Evolutionary conservation across 495 filamentous ascomycete species (phyloP), one percentile per base, ranked within the genome.

Genomic region (Hypomontagnella monticulosa): DNA sequence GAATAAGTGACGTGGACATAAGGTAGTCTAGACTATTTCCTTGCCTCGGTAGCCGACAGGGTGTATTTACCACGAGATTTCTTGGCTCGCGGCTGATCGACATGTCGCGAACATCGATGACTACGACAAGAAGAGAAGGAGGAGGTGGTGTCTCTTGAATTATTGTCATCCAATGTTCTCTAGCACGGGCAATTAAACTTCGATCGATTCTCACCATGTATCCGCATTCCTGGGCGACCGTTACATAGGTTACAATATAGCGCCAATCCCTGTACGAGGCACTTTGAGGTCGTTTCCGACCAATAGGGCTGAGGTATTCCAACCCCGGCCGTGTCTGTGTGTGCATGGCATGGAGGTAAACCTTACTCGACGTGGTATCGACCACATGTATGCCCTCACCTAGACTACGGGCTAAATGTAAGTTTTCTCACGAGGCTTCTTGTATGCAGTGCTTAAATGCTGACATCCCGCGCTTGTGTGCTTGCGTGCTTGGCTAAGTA

Each of bases 221-320:
- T 48, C 58, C 54, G 42, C 53, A 62, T 57, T 49, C 47, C 48
- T 63, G 48, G 54, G 37, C 59, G n/a, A 42, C 14, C 38, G 60
- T 61, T 36, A 55, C 60, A 57, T 54, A 49, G 54, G 66, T 63
- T 56, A 42, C 55, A 57, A 57, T 62, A 42, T 57, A 58, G 42
- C 41, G 46, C 41, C 15, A 36, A 67, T 43, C 64, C 64, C 57
- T 67, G 64, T 61, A 54, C 64, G 64, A 67, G 64, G 57, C 64
- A 67, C 58, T 62, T 69, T 69, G 66, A 69, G 66, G 60, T 60
- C 41, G 53, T 69, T 69, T 69, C 56, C 49, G 15, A 44, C 66
- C 66, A 69, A 69, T 69, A 11, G 42, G 60, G 52, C 37, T 40
- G 48, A 42, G 14, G 16, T 8, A 4, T 20, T 11, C 7, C 0